phyloP scores from a whole-genome alignment of 1,284 basidiomycete genomes.

The Cutaneotrichosporon sp. region DNA sequence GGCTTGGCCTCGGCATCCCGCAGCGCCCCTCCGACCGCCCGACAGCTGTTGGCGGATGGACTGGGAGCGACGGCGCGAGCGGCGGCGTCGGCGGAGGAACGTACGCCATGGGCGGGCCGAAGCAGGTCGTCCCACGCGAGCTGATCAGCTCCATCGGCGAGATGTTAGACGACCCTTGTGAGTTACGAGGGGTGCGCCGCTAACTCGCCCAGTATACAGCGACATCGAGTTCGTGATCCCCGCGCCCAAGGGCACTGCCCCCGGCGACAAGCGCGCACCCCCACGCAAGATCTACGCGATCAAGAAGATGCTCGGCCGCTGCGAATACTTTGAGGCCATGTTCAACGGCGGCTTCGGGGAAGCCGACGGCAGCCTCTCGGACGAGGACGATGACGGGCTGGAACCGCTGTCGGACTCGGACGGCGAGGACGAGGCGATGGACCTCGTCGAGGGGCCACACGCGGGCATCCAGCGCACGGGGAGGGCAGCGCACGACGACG shows the following conservation, averaged over 20 bases:
- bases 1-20: constrained; percentile 44
- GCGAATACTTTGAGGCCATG: constrained; percentile 68
- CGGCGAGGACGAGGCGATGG: constrained; percentile 47
- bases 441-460: constrained; percentile 11
- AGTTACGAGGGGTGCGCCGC: constrained; percentile 18
- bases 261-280: constrained; percentile 2
- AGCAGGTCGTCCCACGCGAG: constrained; percentile 46
- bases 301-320: constrained; percentile 66
- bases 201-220: constrained; percentile 62
- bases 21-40: not conserved
- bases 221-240: constrained; percentile 78
- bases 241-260: constrained; percentile 3
- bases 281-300: constrained; percentile 58
- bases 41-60: constrained; percentile 39
- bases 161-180: constrained; percentile 68
- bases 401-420: constrained; percentile 50
- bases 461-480: not conserved
- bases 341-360: constrained; percentile 50
- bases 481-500: not conserved
- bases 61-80: constrained; percentile 41
- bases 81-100: constrained; percentile 48
- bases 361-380: constrained; percentile 33
- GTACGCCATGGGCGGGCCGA: constrained; percentile 41
- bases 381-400: constrained; percentile 37
- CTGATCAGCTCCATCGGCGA: constrained; percentile 63